phyloP scores from a whole-genome alignment of 2,329 filamentous ascomycete species.

The Elsinoe batatas region DNA sequence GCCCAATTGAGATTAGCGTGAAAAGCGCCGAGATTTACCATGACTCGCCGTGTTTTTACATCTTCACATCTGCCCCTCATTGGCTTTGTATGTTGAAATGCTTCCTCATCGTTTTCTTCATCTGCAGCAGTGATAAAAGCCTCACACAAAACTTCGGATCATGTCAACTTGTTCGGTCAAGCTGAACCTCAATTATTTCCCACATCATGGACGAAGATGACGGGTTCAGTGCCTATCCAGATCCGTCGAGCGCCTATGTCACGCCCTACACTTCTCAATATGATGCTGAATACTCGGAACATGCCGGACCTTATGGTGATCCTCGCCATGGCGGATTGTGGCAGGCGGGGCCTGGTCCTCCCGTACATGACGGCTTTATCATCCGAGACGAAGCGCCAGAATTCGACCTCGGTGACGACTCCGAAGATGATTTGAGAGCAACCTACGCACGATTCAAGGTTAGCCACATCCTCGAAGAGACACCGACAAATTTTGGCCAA shows the following conservation, averaged over 20 bases:
- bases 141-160: neutral
- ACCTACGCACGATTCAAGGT: slow-evolving; percentile 14
- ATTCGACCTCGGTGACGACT: slow-evolving; percentile 20
- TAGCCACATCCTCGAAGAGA: slow-evolving; percentile 16
- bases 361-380: slow-evolving; percentile 33
- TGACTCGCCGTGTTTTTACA: no score
- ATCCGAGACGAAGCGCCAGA: slow-evolving; percentile 29
- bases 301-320: slow-evolving; percentile 7
- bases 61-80: no score
- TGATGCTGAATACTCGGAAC: neutral
- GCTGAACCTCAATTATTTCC: neutral
- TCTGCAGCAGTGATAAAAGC: no score
- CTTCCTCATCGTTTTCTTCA: no score
- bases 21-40: neutral
- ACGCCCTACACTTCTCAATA: neutral
- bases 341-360: slow-evolving; percentile 10
- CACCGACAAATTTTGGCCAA: slow-evolving; percentile 19
- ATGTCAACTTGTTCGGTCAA: neutral
- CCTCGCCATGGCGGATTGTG: slow-evolving; percentile 7
- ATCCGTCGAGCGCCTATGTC: slow-evolving; percentile 1
- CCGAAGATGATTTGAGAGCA: slow-evolving; percentile 21
- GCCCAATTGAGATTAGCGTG: neutral
- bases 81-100: no score
- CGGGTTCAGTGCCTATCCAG: neutral
- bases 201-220: slow-evolving; percentile 7